Evolutionary conservation across 176 grass and related monocot genomes (phyloP).

Genomic region (Aegilops tauschii): DNA sequence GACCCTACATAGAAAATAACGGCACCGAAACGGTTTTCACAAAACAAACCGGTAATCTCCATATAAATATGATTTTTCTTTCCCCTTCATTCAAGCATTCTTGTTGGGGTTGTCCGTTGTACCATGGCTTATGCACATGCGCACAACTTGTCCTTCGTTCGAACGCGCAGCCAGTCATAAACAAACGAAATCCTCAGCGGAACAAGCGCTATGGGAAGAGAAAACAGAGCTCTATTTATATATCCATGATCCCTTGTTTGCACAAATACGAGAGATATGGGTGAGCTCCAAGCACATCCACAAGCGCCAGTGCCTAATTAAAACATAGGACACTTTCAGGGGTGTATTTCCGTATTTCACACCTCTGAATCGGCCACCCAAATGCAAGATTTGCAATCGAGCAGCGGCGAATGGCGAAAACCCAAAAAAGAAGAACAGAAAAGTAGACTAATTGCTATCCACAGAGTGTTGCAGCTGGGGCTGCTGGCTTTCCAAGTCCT

Average conservation of each 20-base stretch:
- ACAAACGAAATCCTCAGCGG: background rate
- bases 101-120: background rate
- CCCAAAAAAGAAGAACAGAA: background rate
- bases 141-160: background rate
- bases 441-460: slow-evolving; percentile 14
- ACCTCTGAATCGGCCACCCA: background rate
- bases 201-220: background rate
- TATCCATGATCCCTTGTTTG: background rate
- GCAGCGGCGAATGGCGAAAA: slow-evolving; percentile 17
- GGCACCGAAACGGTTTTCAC: no score
- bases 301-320: background rate
- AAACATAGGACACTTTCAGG: slow-evolving; percentile 2
- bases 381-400: slow-evolving; percentile 17
- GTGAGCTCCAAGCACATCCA: background rate
- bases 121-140: background rate
- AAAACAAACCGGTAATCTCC: background rate
- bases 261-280: background rate
- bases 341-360: background rate
- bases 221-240: background rate
- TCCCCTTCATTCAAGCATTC: background rate
- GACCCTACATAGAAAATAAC: no score
- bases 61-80: background rate
- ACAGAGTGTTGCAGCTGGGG: slow-evolving; percentile 3
- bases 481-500: slow-evolving; percentile 47
- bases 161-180: background rate